Conservation (phyloP, 2,329 filamentous ascomycete species). For the Nannizziopsis barbatae region DNA sequence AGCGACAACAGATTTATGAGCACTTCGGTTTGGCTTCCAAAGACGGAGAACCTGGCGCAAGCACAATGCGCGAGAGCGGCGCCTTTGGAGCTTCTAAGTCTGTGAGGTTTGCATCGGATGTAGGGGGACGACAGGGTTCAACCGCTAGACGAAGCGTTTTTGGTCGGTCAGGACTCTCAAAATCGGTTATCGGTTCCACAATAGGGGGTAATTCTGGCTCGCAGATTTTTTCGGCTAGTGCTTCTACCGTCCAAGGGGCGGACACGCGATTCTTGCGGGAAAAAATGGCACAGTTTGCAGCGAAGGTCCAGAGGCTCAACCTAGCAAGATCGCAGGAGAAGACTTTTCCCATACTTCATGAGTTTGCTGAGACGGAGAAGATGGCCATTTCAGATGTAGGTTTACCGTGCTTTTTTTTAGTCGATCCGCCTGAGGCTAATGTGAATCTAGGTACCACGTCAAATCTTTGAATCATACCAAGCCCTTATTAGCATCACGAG, state of each 20-base stretch:
- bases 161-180: slow-evolving; percentile 60
- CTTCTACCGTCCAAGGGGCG: slow-evolving; percentile 46
- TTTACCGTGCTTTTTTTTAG: slow-evolving; percentile 7
- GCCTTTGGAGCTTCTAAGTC: slow-evolving; percentile 43
- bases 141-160: slow-evolving; percentile 46
- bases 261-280: slow-evolving; percentile 70
- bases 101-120: slow-evolving; percentile 26
- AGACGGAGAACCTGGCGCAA: slow-evolving; percentile 26
- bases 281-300: slow-evolving; percentile 71
- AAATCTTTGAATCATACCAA: slow-evolving; percentile 71
- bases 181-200: slow-evolving; percentile 77
- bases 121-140: slow-evolving; percentile 35
- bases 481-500: slow-evolving; percentile 68
- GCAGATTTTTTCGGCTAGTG: slow-evolving; percentile 58
- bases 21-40: slow-evolving; percentile 74
- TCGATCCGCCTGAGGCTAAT: slow-evolving; percentile 1
- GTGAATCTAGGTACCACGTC: slow-evolving; percentile 49
- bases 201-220: slow-evolving; percentile 50
- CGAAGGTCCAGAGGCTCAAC: slow-evolving; percentile 71
- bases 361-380: slow-evolving; percentile 63
- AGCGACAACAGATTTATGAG: slow-evolving; percentile 85
- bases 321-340: slow-evolving; percentile 53
- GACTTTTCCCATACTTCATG: slow-evolving; percentile 61
- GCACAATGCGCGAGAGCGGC: slow-evolving; percentile 31
- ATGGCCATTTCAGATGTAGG: slow-evolving; percentile 54